Evolutionary conservation across 345 rosid species (phyloP), one percentile per base, ranked within the genome.

Genomic region (Citrus sp.): DNA sequence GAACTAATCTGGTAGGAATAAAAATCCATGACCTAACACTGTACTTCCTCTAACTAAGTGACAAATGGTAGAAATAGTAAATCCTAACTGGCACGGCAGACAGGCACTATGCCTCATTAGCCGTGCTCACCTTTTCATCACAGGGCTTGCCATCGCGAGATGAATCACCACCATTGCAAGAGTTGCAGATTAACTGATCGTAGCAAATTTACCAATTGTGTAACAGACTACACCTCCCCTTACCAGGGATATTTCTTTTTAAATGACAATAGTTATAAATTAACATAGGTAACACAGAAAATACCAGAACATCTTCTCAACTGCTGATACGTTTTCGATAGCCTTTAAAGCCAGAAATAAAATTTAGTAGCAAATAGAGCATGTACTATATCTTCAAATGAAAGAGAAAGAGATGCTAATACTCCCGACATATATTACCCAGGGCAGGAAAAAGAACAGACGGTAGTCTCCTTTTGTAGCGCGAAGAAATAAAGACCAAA

Each of bases 41-140:
- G 68, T 69, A 59, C 63, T 72, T 68, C 82, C 85, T 80, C 65
- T 60, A 74, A 74, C 83, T 72, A 72, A 79, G 78, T 80, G 84
- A 85, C 81, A 83, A 66, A 76, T 21, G 63, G 67, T 67, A 42
- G 67, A 79, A 83, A 83, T 62, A 82, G 34, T 67, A 85, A 86
- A 90, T 81, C 90, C 93, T 89, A 88, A 87, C 80, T 80, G 85
- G 99, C 97, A 95, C 97, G 93, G 94, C 94, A 86, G 88, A 78
- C 85, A 92, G 94, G 92, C 89, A 85, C 70, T 86, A 84, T 81
- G 93, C 92, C 94, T 86, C 74, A 84, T 87, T 84, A 87, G 94
- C 97, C 97, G 93, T 90, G 97, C 94, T 90, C 97, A 96, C 98
- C 98, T 96, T 94, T 90, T 82, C 80, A 84, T 84, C 86, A 95